Base-by-base conservation (phyloP, 495 filamentous ascomycete genomes). In the Bryoglossum gracile region DNA sequence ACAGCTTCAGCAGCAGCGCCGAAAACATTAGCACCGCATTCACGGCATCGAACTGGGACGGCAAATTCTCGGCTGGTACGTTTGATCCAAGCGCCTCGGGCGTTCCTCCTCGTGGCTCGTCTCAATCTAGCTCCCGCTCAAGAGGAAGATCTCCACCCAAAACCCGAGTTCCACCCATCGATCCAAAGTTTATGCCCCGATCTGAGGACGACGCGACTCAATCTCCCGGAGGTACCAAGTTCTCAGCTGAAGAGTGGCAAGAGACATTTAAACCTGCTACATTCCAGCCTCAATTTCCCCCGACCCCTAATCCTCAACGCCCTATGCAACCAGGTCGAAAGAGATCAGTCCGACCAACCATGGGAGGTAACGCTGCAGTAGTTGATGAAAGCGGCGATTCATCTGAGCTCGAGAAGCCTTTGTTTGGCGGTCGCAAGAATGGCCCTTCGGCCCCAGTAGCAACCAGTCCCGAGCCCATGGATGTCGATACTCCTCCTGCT, bases 1-100 rank as follows among this genome's bases (percentile, higher is more conserved):
- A 55, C 51, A 23, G 62, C 19, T 51, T 60, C 43, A 37, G 68
- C 40, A 78, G 75, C 39, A 89, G 82, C 59, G 71, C 81, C 25
- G 85, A 88, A 56, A 80, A 82, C 52, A 83, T 95, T 63, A 86
- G 86, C 56, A 88, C 83, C 24, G 81, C 75, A 39, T 87, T 86
- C 58, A 77, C 76, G 9, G 73, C 80, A 0, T 66, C 70, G 19
- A 74, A 79, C 25, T 84, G 78, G 78, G 63, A 69, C 32, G 74
- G 71, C 18, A 77, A 71, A 48, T 75, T 84, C 54, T 56, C 65
- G 34, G 64, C 68, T 10, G 61, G 57, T 8, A 68, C 66, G 18
- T 63, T 69, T 17, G 52, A 55, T 55, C 56, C 14, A 46, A 67
- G 67, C 17, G 60, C 68, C 21, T 34, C 49, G 50, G 41, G 18